Evolutionary conservation across 306 rosid genomes (phyloP).

Genomic region (Calophaca sinica): DNA sequence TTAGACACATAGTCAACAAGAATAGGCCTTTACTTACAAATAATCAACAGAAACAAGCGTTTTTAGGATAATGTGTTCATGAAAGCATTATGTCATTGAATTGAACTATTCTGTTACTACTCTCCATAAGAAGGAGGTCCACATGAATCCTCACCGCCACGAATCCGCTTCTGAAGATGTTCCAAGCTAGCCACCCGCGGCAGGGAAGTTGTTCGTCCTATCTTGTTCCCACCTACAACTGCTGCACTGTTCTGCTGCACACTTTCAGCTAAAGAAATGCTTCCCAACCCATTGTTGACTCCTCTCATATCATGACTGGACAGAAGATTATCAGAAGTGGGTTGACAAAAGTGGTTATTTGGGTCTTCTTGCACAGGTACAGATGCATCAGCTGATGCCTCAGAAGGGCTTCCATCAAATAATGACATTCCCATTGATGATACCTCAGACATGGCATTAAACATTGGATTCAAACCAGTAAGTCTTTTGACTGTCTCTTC

Average conservation of each 20-base stretch:
- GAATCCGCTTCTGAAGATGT: slow-evolving; percentile 89
- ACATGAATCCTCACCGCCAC: slow-evolving; percentile 53
- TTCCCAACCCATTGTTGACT: slow-evolving; percentile 53
- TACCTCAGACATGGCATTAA: slow-evolving; percentile 64
- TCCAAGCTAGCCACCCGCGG: slow-evolving; percentile 96
- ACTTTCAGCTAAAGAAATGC: slow-evolving; percentile 59
- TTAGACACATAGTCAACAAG: slow-evolving; percentile 29
- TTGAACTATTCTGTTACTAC: slow-evolving; percentile 44
- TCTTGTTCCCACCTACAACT: slow-evolving; percentile 57
- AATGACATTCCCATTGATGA: slow-evolving; percentile 67
- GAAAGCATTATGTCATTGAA: slow-evolving; percentile 22
- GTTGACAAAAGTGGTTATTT: slow-evolving; percentile 58
- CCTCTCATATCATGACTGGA: slow-evolving; percentile 54
- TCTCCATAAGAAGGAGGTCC: slow-evolving; percentile 59
- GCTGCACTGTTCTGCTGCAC: slow-evolving; percentile 57
- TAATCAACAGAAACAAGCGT: slow-evolving; percentile 18
- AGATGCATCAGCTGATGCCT: slow-evolving; percentile 74
- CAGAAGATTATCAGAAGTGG: slow-evolving; percentile 50
- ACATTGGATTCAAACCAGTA: slow-evolving; percentile 68
- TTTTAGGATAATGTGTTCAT: slow-evolving; percentile 21
- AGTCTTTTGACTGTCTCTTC: slow-evolving; percentile 82
- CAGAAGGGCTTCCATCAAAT: slow-evolving; percentile 75
- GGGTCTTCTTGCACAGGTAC: slow-evolving; percentile 70
- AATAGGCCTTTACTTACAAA: slow-evolving; percentile 45
- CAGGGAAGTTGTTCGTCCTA: slow-evolving; percentile 61